A percentile compares a stretch with the other conserved stretches of the same genome.
phyloP scores from a whole-genome alignment of 495 filamentous ascomycete genomes.

The Neohortaea acidophila region DNA sequence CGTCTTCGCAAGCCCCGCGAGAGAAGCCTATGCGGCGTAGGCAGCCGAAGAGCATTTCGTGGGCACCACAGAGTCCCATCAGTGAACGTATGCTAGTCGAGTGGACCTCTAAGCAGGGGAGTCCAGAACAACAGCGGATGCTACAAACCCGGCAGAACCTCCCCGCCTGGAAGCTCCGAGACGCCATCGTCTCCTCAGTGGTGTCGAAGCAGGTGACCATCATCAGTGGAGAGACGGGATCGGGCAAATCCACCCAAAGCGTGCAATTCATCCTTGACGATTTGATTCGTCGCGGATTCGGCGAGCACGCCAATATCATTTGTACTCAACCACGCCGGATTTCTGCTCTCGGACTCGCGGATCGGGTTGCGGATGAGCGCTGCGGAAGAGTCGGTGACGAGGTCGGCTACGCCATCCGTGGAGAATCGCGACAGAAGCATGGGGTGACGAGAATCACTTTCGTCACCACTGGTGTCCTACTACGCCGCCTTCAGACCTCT shows the following conservation, averaged over 20 bases:
- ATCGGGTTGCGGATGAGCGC: conserved; percentile 85
- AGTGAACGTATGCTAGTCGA: conserved; percentile 33
- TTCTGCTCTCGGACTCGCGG: conserved; percentile 82
- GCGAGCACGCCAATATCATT: conserved; percentile 72
- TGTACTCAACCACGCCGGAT: conserved; percentile 93
- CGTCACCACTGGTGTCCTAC: conserved; percentile 90
- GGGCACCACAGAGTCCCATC: conserved; percentile 25
- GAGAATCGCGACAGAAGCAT: conserved; percentile 57
- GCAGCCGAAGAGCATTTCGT: conserved; percentile 23
- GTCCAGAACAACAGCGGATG: conserved; percentile 52
- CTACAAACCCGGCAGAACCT: conserved; percentile 50
- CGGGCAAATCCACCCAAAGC: conserved; percentile 91
- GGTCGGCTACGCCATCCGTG: conserved; percentile 87
- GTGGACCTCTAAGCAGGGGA: conserved; percentile 42
- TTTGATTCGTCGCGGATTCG: conserved; percentile 60
- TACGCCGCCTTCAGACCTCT: conserved; percentile 75
- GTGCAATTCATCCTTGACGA: conserved; percentile 94
- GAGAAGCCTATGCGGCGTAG: background rate
- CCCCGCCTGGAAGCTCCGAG: conserved; percentile 75
- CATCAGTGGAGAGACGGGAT: conserved; percentile 91
- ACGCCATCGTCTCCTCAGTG: conserved; percentile 59
- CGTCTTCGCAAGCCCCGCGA: background rate
- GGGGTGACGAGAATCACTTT: conserved; percentile 80
- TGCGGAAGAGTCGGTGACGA: conserved; percentile 71
- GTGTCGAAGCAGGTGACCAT: conserved; percentile 72